Evolutionary conservation across 352 stramenopile genomes (phyloP), one percentile per base, ranked within the genome.

Genomic region (Hyaloperonospora arabidopsidis): DNA sequence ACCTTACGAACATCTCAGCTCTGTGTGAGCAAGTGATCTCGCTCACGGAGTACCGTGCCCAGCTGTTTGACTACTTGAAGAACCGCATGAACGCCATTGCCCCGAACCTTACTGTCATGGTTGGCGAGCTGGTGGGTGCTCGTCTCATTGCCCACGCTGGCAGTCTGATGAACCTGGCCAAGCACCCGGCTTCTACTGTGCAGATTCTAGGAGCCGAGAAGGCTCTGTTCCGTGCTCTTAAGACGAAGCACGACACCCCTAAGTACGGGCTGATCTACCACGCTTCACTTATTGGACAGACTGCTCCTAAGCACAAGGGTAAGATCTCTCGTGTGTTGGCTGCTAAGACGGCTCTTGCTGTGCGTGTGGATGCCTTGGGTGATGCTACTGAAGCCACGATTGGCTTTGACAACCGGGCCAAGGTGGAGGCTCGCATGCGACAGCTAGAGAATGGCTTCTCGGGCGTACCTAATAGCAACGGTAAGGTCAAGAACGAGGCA

Each of bases 241-340:
- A 99, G 81, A 99, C 97, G 10, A 99, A 99, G 76, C 93, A 98
- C 68, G 95, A 99, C 70, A 99, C 97, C 11, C 97, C 97, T 8
- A 99, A 99, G 76, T 99, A 99, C 74, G 97, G 97, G 77, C 84
- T 99, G n/a, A 99, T 99, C 68, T 99, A 99, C 75, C 97, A 99
- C 77, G 96, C 97, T 5, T 98, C 93, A 55, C 76, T 99, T 7
- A 98, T 99, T 54, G 97, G 97, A 29, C 97, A 99, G 73, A 97
- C 97, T 1, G 86, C 90, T n/a, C 92, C 96, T 2, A 99, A 99
- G 84, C 90, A 98, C 79, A 99, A 99, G 84, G 97, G 97, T 59
- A 99, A 99, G 72, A 99, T 99, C 57, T 97, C 83, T 58, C 92
- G 97, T 57, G 95, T 99, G 18, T 75, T 99, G 45, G 97, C 97